A percentile compares a stretch with the other conserved stretches of the same genome.
phyloP scores from a whole-genome alignment of 2,329 filamentous ascomycete genomes.

The Fusarium incarnatum region DNA sequence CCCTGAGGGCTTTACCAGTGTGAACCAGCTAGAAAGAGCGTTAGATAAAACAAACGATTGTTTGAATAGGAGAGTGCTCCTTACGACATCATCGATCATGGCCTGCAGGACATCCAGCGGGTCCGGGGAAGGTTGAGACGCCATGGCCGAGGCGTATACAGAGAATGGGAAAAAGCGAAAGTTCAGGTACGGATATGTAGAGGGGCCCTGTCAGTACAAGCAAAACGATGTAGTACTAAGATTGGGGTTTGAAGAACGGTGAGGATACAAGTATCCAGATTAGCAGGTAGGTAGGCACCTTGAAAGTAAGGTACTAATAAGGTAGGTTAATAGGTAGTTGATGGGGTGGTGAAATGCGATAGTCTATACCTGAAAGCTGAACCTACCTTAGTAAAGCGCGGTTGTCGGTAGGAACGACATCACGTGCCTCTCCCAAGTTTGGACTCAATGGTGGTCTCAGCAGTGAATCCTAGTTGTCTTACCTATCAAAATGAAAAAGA shows the following conservation, averaged over 20 bases:
- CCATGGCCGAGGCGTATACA: constrained; percentile 42
- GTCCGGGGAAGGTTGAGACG: constrained; percentile 51
- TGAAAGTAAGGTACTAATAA: not conserved
- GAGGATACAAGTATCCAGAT: not conserved
- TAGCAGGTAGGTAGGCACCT: not conserved
- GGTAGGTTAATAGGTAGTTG: not conserved
- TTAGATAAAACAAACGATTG: constrained; percentile 15
- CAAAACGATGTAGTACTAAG: not conserved
- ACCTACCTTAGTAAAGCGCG: not conserved
- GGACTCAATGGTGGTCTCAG: constrained; percentile 10
- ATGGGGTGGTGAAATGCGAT: constrained; percentile 12
- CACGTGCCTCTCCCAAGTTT: constrained; percentile 35
- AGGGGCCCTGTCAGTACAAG: not conserved
- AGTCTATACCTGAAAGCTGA: not conserved
- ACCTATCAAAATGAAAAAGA: not conserved
- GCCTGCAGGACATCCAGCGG: constrained; percentile 62
- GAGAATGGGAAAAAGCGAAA: not conserved
- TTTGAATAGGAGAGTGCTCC: constrained; percentile 41
- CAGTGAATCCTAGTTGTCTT: not conserved
- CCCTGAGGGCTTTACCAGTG: constrained; percentile 67
- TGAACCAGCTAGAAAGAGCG: constrained; percentile 62
- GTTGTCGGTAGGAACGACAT: constrained; percentile 12
- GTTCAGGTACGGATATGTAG: not conserved
- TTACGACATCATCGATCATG: constrained; percentile 67
- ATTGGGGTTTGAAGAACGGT: constrained; percentile 4